phyloP scores from a whole-genome alignment of 345 rosid genomes.

The Triadica sebifera region DNA sequence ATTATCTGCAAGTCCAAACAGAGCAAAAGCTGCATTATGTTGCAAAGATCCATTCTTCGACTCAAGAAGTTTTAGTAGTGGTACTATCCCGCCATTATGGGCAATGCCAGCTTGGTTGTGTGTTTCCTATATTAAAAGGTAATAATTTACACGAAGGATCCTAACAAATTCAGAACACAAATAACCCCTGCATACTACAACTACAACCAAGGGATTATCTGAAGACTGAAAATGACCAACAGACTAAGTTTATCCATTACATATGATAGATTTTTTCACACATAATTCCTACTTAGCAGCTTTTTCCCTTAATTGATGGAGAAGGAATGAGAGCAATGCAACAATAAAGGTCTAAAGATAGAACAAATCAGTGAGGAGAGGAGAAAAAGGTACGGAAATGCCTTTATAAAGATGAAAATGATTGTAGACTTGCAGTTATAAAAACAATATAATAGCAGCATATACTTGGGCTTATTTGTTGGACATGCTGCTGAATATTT shows the following conservation, averaged over 20 bases:
- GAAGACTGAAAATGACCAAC: not conserved
- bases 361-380: not conserved
- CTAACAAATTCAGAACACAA: not conserved
- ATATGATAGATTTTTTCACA: not conserved
- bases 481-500: not conserved
- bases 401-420: not conserved
- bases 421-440: not conserved
- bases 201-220: not conserved
- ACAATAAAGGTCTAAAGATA: not conserved
- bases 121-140: conserved; percentile 40
- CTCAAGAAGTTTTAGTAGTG: conserved; percentile 57
- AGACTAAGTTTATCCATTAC: not conserved
- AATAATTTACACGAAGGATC: not conserved
- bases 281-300: not conserved
- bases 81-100: conserved; percentile 56
- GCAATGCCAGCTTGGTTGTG: conserved; percentile 89
- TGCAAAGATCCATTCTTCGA: conserved; percentile 57
- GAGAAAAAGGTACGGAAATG: not conserved
- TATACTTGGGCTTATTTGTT: not conserved
- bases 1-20: conserved; percentile 76
- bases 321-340: not conserved
- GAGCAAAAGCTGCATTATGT: conserved; percentile 73
- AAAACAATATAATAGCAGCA: too few relatives aligned
- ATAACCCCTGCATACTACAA: too few relatives aligned
- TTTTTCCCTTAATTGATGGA: not conserved